Conservation (phyloP, 108 stramenopile species). For the Schizochytrium sp. region DNA sequence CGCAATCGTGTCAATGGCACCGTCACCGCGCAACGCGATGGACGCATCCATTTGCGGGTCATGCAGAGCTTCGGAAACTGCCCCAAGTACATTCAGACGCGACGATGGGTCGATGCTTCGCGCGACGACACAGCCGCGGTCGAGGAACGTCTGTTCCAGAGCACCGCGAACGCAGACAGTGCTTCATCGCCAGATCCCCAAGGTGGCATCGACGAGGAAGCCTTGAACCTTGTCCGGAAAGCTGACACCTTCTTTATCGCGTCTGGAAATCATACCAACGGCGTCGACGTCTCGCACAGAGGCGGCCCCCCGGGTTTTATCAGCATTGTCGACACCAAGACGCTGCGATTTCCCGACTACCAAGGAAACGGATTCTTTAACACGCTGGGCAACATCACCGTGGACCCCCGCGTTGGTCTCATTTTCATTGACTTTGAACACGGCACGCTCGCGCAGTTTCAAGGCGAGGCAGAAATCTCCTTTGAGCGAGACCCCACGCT, state of each 20-base stretch:
- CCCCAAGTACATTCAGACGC: neutral
- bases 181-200: no score
- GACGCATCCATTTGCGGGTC: neutral
- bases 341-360: neutral
- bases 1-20: neutral
- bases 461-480: neutral
- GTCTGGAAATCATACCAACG: neutral
- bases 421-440: neutral
- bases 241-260: neutral
- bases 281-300: neutral
- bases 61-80: neutral
- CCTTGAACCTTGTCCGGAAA: neutral
- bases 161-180: no score
- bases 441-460: neutral
- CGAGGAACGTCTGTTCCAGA: no score
- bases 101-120: neutral
- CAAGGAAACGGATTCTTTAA: neutral
- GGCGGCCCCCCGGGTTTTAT: neutral
- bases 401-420: neutral
- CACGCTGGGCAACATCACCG: neutral
- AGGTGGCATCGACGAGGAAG: neutral
- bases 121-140: no score
- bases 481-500: neutral
- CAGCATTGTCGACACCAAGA: neutral
- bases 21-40: neutral